phyloP scores from a whole-genome alignment of 2,329 filamentous ascomycete genomes.

The Ilyonectria mors-panacis region DNA sequence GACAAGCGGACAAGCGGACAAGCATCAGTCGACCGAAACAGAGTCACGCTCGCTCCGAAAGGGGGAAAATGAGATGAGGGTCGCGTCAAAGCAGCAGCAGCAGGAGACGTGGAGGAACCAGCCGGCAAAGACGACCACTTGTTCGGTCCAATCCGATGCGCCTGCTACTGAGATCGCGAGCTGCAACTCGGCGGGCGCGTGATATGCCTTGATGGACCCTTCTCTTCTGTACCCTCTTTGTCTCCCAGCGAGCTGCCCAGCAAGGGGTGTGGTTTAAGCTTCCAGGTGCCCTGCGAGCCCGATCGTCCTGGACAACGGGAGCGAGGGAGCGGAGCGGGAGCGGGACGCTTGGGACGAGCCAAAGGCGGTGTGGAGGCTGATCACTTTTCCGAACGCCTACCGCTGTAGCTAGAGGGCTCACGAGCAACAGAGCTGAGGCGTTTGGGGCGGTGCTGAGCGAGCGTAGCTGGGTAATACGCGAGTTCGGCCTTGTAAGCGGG shows the following conservation, averaged over 20 bases:
- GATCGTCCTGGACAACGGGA: slow-evolving; percentile 46
- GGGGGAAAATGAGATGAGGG: slow-evolving; percentile 7
- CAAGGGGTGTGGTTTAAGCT: slow-evolving; percentile 14
- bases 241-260: neutral
- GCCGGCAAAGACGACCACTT: neutral
- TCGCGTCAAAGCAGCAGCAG: slow-evolving; percentile 1
- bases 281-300: slow-evolving; percentile 20
- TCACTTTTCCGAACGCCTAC: slow-evolving; percentile 21
- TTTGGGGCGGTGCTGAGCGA: slow-evolving; percentile 22
- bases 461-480: neutral
- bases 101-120: slow-evolving; percentile 1
- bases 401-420: slow-evolving; percentile 20
- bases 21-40: slow-evolving; percentile 18
- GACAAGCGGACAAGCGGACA: neutral
- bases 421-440: slow-evolving; percentile 16
- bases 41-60: slow-evolving; percentile 22
- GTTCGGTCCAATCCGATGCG: neutral
- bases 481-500: slow-evolving; percentile 9
- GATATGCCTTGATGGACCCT: slow-evolving; percentile 8
- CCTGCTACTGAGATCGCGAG: slow-evolving; percentile 4
- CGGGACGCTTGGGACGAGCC: slow-evolving; percentile 41
- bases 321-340: slow-evolving; percentile 46
- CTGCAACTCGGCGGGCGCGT: slow-evolving; percentile 30
- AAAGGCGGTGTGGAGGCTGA: slow-evolving; percentile 47
- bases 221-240: neutral